Evolutionary conservation across 768 basidiomycete genomes (phyloP).

Genomic region (Cystofilobasidium bisporidii): DNA sequence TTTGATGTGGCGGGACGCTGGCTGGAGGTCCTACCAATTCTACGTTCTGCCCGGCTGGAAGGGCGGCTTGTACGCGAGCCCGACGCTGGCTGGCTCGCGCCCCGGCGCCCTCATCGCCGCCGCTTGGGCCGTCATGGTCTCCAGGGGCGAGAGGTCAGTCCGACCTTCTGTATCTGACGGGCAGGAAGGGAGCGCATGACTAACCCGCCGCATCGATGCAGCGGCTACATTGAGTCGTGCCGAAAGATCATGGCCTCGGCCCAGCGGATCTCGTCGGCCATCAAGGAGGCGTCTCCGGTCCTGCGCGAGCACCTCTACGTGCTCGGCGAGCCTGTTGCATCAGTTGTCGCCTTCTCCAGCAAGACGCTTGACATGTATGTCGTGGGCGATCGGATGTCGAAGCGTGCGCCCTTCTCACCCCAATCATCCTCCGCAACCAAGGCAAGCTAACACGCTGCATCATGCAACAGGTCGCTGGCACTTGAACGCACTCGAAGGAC

Average conservation of each 20-base stretch:
- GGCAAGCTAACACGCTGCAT: no score
- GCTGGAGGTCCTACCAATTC: slow-evolving; percentile 26
- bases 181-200: no score
- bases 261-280: slow-evolving; percentile 51
- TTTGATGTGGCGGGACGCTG: slow-evolving; percentile 71
- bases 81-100: slow-evolving; percentile 27
- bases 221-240: slow-evolving; percentile 82
- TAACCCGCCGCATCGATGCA: background rate
- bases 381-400: slow-evolving; percentile 79
- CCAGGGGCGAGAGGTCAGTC: background rate
- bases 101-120: slow-evolving; percentile 89
- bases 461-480: background rate
- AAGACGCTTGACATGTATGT: slow-evolving; percentile 64
- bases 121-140: slow-evolving; percentile 90
- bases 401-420: slow-evolving; percentile 60
- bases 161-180: no score
- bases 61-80: slow-evolving; percentile 71
- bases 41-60: slow-evolving; percentile 34
- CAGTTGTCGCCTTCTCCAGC: slow-evolving; percentile 80
- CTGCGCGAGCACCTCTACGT: slow-evolving; percentile 61
- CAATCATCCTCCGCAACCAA: no score
- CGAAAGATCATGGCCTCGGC: slow-evolving; percentile 66
- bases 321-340: slow-evolving; percentile 78
- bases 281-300: slow-evolving; percentile 52
- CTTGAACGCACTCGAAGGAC: slow-evolving; percentile 67